These are phyloP conservation scores for Cyclotella distinguenda DNA, from an alignment of 108 stramenopile genomes.

Conservation along the genomic window DNA sequence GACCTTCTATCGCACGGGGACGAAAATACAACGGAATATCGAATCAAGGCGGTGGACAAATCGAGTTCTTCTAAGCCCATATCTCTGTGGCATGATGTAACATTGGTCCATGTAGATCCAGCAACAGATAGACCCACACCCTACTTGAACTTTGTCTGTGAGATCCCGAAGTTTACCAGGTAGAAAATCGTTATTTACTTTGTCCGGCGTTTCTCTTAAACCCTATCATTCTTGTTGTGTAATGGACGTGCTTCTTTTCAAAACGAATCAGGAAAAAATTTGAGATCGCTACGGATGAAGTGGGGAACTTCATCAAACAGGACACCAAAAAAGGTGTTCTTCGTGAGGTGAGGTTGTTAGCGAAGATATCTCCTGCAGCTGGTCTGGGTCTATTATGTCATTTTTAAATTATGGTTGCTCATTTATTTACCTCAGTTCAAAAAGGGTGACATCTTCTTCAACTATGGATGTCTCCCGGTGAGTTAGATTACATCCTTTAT, in stretches of 20 bases:
- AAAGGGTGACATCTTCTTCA: conserved; percentile 97
- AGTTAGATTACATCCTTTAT: conserved; percentile 19
- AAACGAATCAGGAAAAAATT: conserved; percentile 91
- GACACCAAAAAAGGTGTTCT: conserved; percentile 93
- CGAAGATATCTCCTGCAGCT: background rate
- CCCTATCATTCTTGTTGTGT: too few species aligned
- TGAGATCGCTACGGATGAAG: conserved; percentile 95
- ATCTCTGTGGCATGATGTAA: conserved; percentile 92
- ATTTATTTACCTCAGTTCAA: conserved; percentile 54
- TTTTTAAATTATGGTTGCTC: background rate
- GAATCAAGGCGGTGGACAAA: conserved; percentile 70
- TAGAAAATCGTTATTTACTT: too few species aligned
- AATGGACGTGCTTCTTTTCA: too few species aligned
- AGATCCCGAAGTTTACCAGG: conserved; percentile 96
- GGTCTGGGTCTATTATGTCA: background rate
- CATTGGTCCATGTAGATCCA: conserved; percentile 72
- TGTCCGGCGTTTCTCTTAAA: too few species aligned
- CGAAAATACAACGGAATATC: conserved; percentile 76
- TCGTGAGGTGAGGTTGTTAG: conserved; percentile 83
- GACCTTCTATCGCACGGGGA: conserved; percentile 60
- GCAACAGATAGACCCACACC: conserved; percentile 63
- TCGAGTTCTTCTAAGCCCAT: conserved; percentile 58
- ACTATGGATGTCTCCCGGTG: conserved; percentile 97
- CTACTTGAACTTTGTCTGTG: conserved; percentile 92
- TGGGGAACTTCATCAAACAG: conserved; percentile 96